phyloP scores from a whole-genome alignment of 805 yeast genomes.

The Cyberlindnera americana region DNA sequence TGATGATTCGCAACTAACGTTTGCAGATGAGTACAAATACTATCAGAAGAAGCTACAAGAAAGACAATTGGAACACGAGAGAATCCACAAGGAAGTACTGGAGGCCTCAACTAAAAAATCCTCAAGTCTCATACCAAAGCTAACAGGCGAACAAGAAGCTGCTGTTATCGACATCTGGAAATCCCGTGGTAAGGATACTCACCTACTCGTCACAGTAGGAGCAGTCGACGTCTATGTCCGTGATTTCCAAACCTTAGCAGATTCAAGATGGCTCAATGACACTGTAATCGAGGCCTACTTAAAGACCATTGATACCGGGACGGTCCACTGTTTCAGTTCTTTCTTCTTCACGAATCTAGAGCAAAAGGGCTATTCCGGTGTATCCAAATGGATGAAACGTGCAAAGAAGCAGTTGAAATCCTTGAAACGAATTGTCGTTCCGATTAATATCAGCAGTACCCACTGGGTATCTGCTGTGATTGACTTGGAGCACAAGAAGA shows the following conservation, averaged over 20 bases:
- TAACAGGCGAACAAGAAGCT: slow-evolving; percentile 24
- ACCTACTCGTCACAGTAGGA: slow-evolving; percentile 28
- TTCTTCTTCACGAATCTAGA: slow-evolving; percentile 78
- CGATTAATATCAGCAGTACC: slow-evolving; percentile 76
- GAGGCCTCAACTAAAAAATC: slow-evolving; percentile 26
- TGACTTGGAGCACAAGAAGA: slow-evolving; percentile 53
- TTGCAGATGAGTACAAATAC: slow-evolving; percentile 37
- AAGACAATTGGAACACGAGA: slow-evolving; percentile 35
- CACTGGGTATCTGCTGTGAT: slow-evolving; percentile 93
- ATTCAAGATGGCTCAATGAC: slow-evolving; percentile 85
- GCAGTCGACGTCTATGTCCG: slow-evolving; percentile 57
- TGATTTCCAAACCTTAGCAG: slow-evolving; percentile 70
- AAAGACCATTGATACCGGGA: slow-evolving; percentile 31
- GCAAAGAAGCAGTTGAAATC: slow-evolving; percentile 63
- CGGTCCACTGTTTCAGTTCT: slow-evolving; percentile 74
- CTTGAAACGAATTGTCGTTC: slow-evolving; percentile 68
- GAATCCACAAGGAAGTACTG: slow-evolving; percentile 33
- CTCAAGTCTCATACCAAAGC: slow-evolving; percentile 26
- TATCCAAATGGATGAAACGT: slow-evolving; percentile 78
- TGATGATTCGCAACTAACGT: slow-evolving; percentile 28
- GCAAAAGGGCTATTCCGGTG: slow-evolving; percentile 74
- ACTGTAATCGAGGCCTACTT: slow-evolving; percentile 83
- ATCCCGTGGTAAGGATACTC: slow-evolving; percentile 23
- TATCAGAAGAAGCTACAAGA: slow-evolving; percentile 44
- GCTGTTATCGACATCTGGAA: slow-evolving; percentile 29